phyloP scores from a whole-genome alignment of 768 basidiomycete species.

The Pisolithus tinctorius region DNA sequence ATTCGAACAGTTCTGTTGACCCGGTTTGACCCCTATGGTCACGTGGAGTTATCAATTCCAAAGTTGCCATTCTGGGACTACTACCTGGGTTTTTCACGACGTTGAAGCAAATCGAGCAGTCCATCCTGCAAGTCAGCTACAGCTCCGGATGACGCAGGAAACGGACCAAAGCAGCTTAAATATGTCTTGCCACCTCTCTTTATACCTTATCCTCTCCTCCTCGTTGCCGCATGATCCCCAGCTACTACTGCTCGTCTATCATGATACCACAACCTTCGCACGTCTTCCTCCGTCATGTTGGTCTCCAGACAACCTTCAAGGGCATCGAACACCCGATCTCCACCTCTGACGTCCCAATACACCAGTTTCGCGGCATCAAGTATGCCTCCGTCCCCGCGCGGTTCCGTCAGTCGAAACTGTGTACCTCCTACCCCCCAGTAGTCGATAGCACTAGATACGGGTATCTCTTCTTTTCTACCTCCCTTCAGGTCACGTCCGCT shows the following conservation, averaged over 20 bases:
- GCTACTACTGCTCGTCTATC: background rate
- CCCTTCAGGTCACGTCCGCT: slow-evolving; percentile 1
- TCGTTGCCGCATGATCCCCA: background rate
- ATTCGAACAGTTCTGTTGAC: background rate
- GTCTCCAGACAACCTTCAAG: slow-evolving; percentile 57
- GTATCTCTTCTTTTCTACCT: slow-evolving; percentile 32
- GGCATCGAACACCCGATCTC: slow-evolving; percentile 60
- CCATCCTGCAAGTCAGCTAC: slow-evolving; percentile 3
- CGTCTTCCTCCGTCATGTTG: slow-evolving; percentile 40
- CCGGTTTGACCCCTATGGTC: slow-evolving; percentile 5
- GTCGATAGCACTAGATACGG: slow-evolving; percentile 64
- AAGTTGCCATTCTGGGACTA: slow-evolving; percentile 18
- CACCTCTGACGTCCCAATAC: slow-evolving; percentile 45
- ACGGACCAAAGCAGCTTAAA: slow-evolving; percentile 8
- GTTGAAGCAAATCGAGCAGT: slow-evolving; percentile 13
- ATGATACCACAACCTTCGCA: slow-evolving; percentile 25
- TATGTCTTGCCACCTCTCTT: background rate
- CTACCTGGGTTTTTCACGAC: slow-evolving; percentile 15
- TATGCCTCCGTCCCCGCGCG: slow-evolving; percentile 69
- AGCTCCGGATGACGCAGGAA: background rate
- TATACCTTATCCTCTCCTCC: background rate
- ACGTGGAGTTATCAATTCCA: slow-evolving; percentile 17
- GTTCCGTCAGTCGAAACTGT: slow-evolving; percentile 67
- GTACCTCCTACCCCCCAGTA: slow-evolving; percentile 46
- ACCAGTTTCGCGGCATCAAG: slow-evolving; percentile 75